Percentiles rank a stretch among this genome's conserved stretches.
Conservation (phyloP, 768 basidiomycete species). For the Russula earlei region DNA sequence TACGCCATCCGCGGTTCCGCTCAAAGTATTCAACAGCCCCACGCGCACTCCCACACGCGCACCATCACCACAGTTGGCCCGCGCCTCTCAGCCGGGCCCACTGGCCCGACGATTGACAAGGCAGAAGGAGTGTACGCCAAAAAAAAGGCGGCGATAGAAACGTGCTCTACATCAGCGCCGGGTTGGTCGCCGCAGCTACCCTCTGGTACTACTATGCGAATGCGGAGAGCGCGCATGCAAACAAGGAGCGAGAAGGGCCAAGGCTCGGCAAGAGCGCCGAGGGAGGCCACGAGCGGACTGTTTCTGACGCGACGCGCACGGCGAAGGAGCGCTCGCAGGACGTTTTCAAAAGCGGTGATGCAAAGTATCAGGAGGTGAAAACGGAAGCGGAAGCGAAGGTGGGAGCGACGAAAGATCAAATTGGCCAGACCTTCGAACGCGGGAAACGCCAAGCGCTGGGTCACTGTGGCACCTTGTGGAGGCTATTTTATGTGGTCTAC, state of each 20-base stretch:
- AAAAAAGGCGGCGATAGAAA: neutral
- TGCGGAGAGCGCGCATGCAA: neutral
- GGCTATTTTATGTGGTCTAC: no score
- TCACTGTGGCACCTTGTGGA: no score
- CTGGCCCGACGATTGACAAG: neutral
- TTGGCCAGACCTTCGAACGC: neutral
- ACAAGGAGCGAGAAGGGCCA: neutral
- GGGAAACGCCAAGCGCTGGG: no score
- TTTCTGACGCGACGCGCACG: neutral
- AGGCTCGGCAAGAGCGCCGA: neutral
- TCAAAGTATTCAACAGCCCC: neutral
- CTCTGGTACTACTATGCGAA: constrained; percentile 15
- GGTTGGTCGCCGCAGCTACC: constrained; percentile 4
- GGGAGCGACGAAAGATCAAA: neutral
- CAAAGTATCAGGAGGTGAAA: constrained; percentile 9
- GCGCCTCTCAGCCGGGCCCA: neutral
- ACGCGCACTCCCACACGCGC: neutral
- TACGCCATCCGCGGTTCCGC: neutral
- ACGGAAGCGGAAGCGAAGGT: neutral
- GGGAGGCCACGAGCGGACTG: neutral
- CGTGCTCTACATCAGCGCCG: neutral
- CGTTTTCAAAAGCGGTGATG: neutral
- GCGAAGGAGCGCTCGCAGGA: neutral
- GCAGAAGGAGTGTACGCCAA: neutral
- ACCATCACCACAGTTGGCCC: neutral